phyloP scores from a whole-genome alignment of 257 asterid species.

The Solanum peruvianum region DNA sequence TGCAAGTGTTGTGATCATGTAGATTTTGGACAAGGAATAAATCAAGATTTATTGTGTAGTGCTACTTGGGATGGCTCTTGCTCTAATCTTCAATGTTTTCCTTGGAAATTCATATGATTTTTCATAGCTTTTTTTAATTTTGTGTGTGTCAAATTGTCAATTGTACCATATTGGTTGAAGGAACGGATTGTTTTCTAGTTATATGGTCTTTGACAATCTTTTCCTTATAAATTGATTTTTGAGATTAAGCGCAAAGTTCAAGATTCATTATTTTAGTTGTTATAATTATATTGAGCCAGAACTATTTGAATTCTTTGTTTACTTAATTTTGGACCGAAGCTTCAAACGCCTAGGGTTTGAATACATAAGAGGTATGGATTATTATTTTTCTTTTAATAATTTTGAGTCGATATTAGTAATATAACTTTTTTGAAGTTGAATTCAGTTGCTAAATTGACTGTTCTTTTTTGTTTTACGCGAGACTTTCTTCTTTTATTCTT shows the following conservation, averaged over 20 bases:
- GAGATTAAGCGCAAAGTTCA: background rate
- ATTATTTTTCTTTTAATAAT: background rate
- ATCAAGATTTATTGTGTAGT: background rate
- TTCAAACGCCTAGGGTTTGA: background rate
- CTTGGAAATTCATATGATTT: conserved; percentile 17
- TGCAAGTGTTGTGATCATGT: conserved; percentile 32
- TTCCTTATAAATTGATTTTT: background rate
- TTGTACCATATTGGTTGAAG: background rate
- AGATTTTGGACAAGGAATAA: background rate
- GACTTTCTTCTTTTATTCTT: background rate
- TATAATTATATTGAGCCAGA: background rate
- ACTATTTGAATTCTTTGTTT: background rate
- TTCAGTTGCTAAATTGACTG: background rate
- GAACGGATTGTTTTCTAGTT: background rate
- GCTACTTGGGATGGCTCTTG: conserved; percentile 19
- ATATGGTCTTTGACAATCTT: background rate
- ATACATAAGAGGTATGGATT: background rate
- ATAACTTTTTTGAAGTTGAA: background rate
- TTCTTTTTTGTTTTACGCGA: background rate
- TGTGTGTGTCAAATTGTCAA: background rate
- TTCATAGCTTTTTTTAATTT: background rate
- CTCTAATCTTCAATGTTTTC: conserved; percentile 20
- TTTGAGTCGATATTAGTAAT: background rate
- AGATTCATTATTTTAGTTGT: background rate
- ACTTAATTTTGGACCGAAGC: background rate